These are phyloP conservation scores for Phytopythium aichiense DNA, from an alignment of 352 stramenopile genomes.

Conservation along the genomic window DNA sequence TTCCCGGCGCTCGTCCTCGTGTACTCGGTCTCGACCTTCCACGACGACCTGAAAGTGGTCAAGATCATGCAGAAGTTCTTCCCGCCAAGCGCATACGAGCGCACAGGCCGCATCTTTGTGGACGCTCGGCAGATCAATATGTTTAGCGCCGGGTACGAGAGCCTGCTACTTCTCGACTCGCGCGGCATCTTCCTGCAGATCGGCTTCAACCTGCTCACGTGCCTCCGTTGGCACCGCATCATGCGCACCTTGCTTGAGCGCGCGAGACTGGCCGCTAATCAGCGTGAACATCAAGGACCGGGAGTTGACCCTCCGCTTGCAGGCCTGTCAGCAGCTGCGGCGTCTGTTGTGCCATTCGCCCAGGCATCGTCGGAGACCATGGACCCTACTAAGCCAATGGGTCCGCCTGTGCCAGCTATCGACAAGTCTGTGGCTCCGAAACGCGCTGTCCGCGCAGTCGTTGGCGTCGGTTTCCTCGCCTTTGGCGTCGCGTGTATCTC, in stretches of 20 bases:
- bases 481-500: conserved; percentile 19
- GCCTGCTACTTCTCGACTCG: conserved; percentile 13
- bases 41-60: conserved; percentile 27
- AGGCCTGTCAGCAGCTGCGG: background rate
- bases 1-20: conserved; percentile 31
- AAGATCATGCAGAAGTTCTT: conserved; percentile 33
- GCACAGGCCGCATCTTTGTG: conserved; percentile 24
- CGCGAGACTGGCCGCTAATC: background rate
- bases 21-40: conserved; percentile 24
- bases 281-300: background rate
- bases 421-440: conserved; percentile 3
- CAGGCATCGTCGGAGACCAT: background rate
- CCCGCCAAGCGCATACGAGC: conserved; percentile 29
- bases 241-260: conserved; percentile 11
- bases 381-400: background rate
- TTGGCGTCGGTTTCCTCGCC: conserved; percentile 21
- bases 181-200: conserved; percentile 24
- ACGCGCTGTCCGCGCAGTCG: conserved; percentile 11
- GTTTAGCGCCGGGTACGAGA: conserved; percentile 32
- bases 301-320: background rate
- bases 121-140: conserved; percentile 25
- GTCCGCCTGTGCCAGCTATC: background rate
- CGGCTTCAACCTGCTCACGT: conserved; percentile 30
- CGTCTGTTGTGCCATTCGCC: background rate
- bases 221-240: conserved; percentile 22